These are phyloP conservation scores for Leccinum disarticulatum DNA, from an alignment of 768 basidiomycete species.

Conservation along the genomic window DNA sequence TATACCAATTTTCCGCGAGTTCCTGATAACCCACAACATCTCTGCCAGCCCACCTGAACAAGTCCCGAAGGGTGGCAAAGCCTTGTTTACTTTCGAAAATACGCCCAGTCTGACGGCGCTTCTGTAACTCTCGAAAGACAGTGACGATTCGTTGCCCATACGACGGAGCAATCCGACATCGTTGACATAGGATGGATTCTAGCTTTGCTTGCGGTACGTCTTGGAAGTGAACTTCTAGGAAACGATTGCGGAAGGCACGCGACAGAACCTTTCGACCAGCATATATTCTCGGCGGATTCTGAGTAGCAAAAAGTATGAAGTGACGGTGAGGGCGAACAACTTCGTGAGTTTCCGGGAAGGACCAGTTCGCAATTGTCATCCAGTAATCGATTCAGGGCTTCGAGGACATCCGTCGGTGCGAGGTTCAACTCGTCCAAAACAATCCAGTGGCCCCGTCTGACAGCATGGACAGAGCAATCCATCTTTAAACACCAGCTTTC, in stretches of 20 bases:
- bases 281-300: conserved; percentile 95
- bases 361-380: conserved; percentile 97
- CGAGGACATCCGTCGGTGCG: conserved; percentile 96
- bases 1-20: conserved; percentile 94
- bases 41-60: conserved; percentile 97
- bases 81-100: conserved; percentile 98
- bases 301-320: conserved; percentile 98
- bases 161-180: conserved; percentile 91
- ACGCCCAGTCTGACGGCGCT: conserved; percentile 83
- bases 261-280: conserved; percentile 94
- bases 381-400: conserved; percentile 92
- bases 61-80: conserved; percentile 93
- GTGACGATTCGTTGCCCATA: conserved; percentile 87
- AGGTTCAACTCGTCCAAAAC: conserved; percentile 97
- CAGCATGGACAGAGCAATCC: conserved; percentile 87
- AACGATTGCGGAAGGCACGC: conserved; percentile 94
- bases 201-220: conserved; percentile 94
- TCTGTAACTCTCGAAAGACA: conserved; percentile 92
- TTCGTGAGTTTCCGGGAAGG: conserved; percentile 92
- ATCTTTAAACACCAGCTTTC: conserved; percentile 92
- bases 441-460: conserved; percentile 96
- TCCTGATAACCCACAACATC: conserved; percentile 89
- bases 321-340: conserved; percentile 89
- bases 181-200: conserved; percentile 89
- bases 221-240: conserved; percentile 95